Evolutionary conservation across 495 filamentous ascomycete species (phyloP).

Genomic region (Talaromyces thailandensis): DNA sequence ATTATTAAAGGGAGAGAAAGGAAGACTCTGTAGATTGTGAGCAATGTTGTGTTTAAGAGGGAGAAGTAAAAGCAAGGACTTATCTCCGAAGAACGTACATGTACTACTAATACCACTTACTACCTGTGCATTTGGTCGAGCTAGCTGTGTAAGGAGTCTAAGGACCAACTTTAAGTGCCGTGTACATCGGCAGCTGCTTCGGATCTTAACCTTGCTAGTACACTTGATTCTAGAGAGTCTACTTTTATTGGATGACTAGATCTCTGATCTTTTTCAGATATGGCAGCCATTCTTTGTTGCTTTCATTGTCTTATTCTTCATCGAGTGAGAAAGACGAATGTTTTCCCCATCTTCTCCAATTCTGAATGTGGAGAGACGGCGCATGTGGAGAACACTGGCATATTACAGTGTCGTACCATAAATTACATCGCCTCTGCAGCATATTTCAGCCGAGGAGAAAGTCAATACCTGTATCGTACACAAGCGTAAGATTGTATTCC

Average conservation of each 20-base stretch:
- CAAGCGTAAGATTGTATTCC: not conserved
- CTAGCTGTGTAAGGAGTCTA: too few species aligned
- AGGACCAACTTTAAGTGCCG: not conserved
- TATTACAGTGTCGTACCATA: not conserved
- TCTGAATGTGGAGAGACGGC: not conserved
- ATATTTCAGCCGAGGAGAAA: not conserved
- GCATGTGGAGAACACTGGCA: not conserved
- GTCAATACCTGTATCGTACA: not conserved
- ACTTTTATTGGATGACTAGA: not conserved
- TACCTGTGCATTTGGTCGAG: not conserved
- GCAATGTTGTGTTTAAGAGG: not conserved
- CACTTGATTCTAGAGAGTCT: not conserved
- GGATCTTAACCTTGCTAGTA: not conserved
- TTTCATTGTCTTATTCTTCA: not conserved
- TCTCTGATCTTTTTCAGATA: not conserved
- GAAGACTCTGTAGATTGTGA: not conserved
- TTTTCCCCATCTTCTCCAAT: not conserved
- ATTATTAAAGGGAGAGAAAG: not conserved
- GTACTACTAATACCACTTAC: too few species aligned
- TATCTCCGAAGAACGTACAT: not conserved
- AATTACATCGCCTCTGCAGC: not conserved
- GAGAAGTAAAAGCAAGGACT: not conserved
- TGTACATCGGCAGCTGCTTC: slow-evolving; percentile 1
- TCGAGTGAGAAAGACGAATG: too few species aligned
- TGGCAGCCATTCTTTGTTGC: not conserved